Evolutionary conservation across 139 green algal species (phyloP).

Genomic region (Coccomyxa sp.): DNA sequence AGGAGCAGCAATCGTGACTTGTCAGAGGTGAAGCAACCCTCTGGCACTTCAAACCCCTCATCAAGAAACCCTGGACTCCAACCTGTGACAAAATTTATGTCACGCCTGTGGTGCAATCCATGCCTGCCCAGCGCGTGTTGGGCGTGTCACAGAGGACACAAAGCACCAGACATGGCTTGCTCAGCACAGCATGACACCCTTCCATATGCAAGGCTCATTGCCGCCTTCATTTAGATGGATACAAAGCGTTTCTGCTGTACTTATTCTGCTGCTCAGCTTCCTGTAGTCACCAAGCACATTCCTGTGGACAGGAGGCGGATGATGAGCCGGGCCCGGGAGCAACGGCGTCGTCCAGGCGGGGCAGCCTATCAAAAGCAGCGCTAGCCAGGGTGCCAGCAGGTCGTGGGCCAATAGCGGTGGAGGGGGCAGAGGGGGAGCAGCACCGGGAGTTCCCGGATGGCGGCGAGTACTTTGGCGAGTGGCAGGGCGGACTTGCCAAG

Average conservation of each 20-base stretch:
- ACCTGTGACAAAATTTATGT: too few species aligned
- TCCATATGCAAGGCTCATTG: too few species aligned
- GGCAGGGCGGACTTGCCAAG: constrained; percentile 50
- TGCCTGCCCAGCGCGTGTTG: too few species aligned
- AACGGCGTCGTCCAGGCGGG: neutral
- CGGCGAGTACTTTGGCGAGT: constrained; percentile 47
- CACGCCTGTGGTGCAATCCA: too few species aligned
- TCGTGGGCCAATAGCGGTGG: neutral
- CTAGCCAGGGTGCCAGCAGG: neutral
- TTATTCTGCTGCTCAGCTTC: too few species aligned
- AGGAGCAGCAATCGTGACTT: neutral
- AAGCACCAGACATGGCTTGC: too few species aligned
- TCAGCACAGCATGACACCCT: too few species aligned
- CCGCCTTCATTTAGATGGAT: too few species aligned
- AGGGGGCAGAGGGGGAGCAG: constrained; percentile 20
- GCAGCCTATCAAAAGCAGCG: neutral
- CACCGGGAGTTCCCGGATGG: constrained; percentile 23
- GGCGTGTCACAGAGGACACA: too few species aligned
- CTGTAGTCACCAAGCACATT: neutral
- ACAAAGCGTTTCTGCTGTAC: too few species aligned
- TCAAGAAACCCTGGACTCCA: too few species aligned
- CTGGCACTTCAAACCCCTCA: too few species aligned
- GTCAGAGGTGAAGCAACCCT: neutral
- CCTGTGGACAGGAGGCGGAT: neutral
- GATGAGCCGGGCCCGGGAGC: neutral